Conservation (phyloP, 768 basidiomycete species). For the Leccinellum albellum region DNA sequence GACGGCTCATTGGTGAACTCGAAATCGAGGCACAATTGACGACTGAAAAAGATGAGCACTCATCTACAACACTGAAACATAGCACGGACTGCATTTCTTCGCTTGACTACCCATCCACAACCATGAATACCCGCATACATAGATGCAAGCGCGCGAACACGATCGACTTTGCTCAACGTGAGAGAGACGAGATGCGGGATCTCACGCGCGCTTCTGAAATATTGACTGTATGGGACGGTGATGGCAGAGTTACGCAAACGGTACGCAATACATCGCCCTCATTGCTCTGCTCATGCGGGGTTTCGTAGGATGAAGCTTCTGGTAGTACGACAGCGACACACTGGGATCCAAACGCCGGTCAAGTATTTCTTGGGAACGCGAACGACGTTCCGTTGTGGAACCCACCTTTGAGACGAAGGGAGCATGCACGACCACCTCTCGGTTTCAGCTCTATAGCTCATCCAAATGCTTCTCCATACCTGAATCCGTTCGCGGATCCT, state of each 20-base stretch:
- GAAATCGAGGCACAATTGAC: conserved; percentile 20
- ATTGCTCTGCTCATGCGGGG: not conserved
- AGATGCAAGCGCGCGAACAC: conserved; percentile 47
- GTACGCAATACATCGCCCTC: conserved; percentile 2
- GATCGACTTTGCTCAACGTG: conserved; percentile 77
- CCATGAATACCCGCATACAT: conserved; percentile 18
- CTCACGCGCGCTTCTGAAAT: conserved; percentile 83
- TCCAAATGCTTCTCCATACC: conserved; percentile 6
- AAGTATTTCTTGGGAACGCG: conserved; percentile 79
- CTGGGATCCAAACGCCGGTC: conserved; percentile 58
- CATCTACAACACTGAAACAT: not conserved
- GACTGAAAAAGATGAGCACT: not conserved
- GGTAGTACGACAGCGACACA: conserved; percentile 38
- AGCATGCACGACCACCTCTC: not conserved
- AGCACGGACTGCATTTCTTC: not conserved
- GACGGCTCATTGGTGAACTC: conserved; percentile 17
- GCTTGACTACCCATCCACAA: not conserved
- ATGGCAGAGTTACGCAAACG: conserved; percentile 8
- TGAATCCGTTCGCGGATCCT: conserved; percentile 17
- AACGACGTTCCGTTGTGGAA: conserved; percentile 65
- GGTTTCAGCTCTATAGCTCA: not conserved
- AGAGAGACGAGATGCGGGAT: conserved; percentile 88
- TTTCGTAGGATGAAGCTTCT: conserved; percentile 17
- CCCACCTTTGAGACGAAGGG: conserved; percentile 18
- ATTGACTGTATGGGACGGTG: conserved; percentile 39